Evolutionary conservation across 352 stramenopile genomes (phyloP).

Genomic region (Pseudoperonospora humuli): DNA sequence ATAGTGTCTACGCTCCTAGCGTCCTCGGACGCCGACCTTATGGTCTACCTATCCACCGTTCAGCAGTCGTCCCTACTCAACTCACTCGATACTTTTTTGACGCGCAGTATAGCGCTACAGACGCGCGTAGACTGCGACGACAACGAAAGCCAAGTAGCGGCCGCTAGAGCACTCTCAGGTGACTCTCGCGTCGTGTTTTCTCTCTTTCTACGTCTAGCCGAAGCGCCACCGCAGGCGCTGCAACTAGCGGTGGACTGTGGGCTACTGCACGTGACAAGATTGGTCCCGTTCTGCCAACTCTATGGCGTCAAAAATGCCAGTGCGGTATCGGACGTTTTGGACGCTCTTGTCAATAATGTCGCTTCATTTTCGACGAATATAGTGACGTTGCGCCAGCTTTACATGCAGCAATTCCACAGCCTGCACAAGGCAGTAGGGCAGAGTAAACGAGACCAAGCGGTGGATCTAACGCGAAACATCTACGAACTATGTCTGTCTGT

Average conservation of each 20-base stretch:
- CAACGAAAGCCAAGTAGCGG: neutral
- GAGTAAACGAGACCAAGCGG: slow-evolving; percentile 29
- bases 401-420: slow-evolving; percentile 32
- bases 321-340: slow-evolving; percentile 22
- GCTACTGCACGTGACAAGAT: slow-evolving; percentile 41
- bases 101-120: slow-evolving; percentile 11
- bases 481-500: slow-evolving; percentile 42
- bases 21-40: slow-evolving; percentile 10
- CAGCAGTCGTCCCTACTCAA: slow-evolving; percentile 5
- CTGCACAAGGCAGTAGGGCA: slow-evolving; percentile 20
- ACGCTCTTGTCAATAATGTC: slow-evolving; percentile 12
- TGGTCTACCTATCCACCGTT: neutral
- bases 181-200: slow-evolving; percentile 25
- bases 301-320: slow-evolving; percentile 30
- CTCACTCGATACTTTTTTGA: slow-evolving; percentile 32
- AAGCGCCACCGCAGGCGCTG: slow-evolving; percentile 9
- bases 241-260: slow-evolving; percentile 10
- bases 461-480: slow-evolving; percentile 31
- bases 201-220: slow-evolving; percentile 29
- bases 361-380: slow-evolving; percentile 17
- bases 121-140: neutral
- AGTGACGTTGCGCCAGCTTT: slow-evolving; percentile 26
- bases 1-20: slow-evolving; percentile 1
- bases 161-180: slow-evolving; percentile 2
- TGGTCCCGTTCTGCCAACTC: slow-evolving; percentile 58